A percentile compares a stretch with the other conserved stretches of the same genome.
Evolutionary conservation across 179 eudicot species (phyloP).

Genomic region (Pouteria campechiana): DNA sequence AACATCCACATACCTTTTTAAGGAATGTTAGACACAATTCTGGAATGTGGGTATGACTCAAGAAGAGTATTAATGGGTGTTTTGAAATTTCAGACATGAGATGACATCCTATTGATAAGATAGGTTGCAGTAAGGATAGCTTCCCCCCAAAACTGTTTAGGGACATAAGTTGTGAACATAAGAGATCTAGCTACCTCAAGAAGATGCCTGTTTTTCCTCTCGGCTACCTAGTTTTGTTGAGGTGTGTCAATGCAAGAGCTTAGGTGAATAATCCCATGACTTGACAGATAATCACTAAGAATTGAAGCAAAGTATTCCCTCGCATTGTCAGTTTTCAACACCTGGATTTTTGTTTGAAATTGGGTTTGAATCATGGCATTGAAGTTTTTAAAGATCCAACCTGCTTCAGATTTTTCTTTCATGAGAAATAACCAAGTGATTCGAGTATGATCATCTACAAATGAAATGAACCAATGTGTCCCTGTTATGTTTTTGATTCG

Average conservation of each 20-base stretch:
- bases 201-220: neutral
- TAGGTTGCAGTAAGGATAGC: neutral
- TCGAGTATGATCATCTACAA: too few relatives aligned
- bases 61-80: too few relatives aligned
- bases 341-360: neutral
- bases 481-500: too few relatives aligned
- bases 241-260: slow-evolving; percentile 2
- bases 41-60: too few relatives aligned
- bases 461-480: too few relatives aligned
- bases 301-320: neutral
- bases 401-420: neutral
- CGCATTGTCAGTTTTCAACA: neutral
- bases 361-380: neutral
- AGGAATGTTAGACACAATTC: too few relatives aligned
- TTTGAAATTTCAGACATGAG: neutral
- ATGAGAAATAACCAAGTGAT: neutral
- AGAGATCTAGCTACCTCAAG: neutral
- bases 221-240: slow-evolving; percentile 1
- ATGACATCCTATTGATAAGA: slow-evolving; percentile 4
- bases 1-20: too few relatives aligned
- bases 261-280: neutral
- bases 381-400: neutral
- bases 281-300: neutral
- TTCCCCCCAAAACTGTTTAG: neutral
- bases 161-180: neutral